Conservation (phyloP, 108 stramenopile species). For the Stephanodiscus triporus region DNA sequence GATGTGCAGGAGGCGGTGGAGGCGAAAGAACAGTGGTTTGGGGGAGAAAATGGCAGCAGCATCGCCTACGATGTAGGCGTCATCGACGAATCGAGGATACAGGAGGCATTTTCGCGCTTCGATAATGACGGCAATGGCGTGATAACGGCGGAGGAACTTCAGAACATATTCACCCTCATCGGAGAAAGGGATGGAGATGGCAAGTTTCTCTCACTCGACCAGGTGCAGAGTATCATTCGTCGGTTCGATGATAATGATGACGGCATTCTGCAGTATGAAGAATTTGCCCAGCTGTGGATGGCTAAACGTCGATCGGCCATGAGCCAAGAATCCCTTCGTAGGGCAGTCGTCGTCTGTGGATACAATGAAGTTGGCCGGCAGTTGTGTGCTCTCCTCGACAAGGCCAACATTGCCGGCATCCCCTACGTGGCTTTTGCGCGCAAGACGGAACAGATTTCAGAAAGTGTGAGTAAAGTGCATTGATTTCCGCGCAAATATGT, state of each 20-base stretch:
- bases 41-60: conserved; percentile 44
- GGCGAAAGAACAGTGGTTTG: conserved; percentile 27
- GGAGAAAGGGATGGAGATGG: conserved; percentile 59
- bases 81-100: conserved; percentile 53
- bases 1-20: conserved; percentile 47
- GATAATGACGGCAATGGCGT: conserved; percentile 72
- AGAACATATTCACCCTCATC: conserved; percentile 43
- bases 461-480: conserved; percentile 33
- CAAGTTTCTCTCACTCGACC: conserved; percentile 52
- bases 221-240: conserved; percentile 45
- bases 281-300: conserved; percentile 54
- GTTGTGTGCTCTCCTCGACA: conserved; percentile 44
- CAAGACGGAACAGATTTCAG: conserved; percentile 56
- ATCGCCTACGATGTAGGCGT: conserved; percentile 58
- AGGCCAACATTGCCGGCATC: conserved; percentile 40
- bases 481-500: conserved; percentile 28
- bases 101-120: conserved; percentile 66
- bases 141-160: conserved; percentile 55
- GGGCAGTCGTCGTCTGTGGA: conserved; percentile 61
- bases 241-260: conserved; percentile 51
- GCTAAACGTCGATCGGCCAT: conserved; percentile 51
- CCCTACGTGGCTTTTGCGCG: conserved; percentile 66
- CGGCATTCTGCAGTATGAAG: conserved; percentile 51
- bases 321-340: conserved; percentile 44
- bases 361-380: conserved; percentile 59